Evolutionary conservation across 1,139 yeast species (phyloP).

Genomic region (Diutina scorzettiae): DNA sequence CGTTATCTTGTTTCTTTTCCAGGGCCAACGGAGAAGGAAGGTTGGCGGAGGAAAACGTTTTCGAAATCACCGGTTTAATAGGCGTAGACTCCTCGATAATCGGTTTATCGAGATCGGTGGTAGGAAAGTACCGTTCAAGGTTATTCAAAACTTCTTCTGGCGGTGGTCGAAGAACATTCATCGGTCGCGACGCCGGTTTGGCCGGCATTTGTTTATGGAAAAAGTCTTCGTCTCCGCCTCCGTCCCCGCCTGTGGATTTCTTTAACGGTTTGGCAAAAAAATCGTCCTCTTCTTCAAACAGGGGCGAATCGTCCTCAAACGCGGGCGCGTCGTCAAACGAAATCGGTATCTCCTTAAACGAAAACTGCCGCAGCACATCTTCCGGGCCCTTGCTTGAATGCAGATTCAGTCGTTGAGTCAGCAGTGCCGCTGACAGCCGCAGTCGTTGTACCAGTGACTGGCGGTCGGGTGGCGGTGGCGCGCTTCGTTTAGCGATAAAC

Average conservation of each 20-base stretch:
- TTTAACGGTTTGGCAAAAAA: slow-evolving; percentile 20
- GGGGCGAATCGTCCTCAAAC: slow-evolving; percentile 19
- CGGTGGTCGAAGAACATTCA: slow-evolving; percentile 54
- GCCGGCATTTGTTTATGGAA: slow-evolving; percentile 14
- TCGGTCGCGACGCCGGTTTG: not conserved
- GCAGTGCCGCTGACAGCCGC: not conserved
- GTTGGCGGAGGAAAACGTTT: slow-evolving; percentile 38
- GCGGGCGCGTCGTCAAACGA: slow-evolving; percentile 66
- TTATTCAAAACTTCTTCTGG: slow-evolving; percentile 89
- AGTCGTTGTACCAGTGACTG: not conserved
- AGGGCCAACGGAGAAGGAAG: slow-evolving; percentile 9
- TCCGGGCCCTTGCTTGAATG: not conserved
- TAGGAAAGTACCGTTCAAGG: slow-evolving; percentile 84
- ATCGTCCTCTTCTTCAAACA: slow-evolving; percentile 17
- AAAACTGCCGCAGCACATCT: not conserved
- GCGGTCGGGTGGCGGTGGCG: slow-evolving; percentile 11
- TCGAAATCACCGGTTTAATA: slow-evolving; percentile 16
- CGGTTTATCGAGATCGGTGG: slow-evolving; percentile 86
- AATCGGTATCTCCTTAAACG: slow-evolving; percentile 52
- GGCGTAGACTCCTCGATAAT: slow-evolving; percentile 45
- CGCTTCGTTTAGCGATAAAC: slow-evolving; percentile 10
- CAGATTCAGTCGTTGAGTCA: not conserved
- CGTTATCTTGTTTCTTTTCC: slow-evolving; percentile 12
- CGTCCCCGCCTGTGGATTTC: not conserved
- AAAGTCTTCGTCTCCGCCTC: slow-evolving; percentile 14